Evolutionary conservation across 2,329 filamentous ascomycete species (phyloP).

Genomic region (Fusarium bactridioides): DNA sequence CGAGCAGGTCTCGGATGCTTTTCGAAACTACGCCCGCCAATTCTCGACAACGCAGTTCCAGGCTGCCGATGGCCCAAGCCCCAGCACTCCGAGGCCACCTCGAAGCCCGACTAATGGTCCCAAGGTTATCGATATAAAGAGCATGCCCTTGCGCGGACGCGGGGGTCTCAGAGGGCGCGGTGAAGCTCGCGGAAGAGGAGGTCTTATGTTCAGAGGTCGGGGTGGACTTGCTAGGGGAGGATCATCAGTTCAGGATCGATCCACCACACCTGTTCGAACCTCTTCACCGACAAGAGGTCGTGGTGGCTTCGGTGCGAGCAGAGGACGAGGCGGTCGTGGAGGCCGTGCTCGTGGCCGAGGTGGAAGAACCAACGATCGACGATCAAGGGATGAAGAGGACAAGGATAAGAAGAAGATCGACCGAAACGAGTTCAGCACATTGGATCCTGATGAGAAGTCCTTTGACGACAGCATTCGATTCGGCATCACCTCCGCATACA

Average conservation of each 20-base stretch:
- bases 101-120: slow-evolving; percentile 32
- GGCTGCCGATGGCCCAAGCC: slow-evolving; percentile 40
- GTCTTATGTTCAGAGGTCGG: slow-evolving; percentile 9
- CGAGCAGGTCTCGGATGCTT: slow-evolving; percentile 42
- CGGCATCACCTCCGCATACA: slow-evolving; percentile 44
- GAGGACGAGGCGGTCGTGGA: slow-evolving; percentile 31
- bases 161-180: slow-evolving; percentile 40
- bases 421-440: slow-evolving; percentile 37
- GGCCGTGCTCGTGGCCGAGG: slow-evolving; percentile 28
- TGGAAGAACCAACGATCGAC: slow-evolving; percentile 20
- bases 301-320: slow-evolving; percentile 18
- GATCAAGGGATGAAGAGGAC: slow-evolving; percentile 37
- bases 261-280: slow-evolving; percentile 11
- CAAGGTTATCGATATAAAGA: slow-evolving; percentile 52
- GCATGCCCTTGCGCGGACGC: slow-evolving; percentile 42
- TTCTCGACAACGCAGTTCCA: slow-evolving; percentile 52
- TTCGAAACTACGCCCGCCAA: slow-evolving; percentile 47
- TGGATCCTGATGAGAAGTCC: slow-evolving; percentile 46
- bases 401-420: slow-evolving; percentile 39
- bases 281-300: slow-evolving; percentile 24
- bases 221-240: slow-evolving; percentile 27
- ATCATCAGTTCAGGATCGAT: slow-evolving; percentile 15
- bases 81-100: slow-evolving; percentile 34
- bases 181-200: slow-evolving; percentile 21
- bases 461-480: slow-evolving; percentile 50